phyloP scores from a whole-genome alignment of 2,329 filamentous ascomycete genomes.

The Fusarium musae region DNA sequence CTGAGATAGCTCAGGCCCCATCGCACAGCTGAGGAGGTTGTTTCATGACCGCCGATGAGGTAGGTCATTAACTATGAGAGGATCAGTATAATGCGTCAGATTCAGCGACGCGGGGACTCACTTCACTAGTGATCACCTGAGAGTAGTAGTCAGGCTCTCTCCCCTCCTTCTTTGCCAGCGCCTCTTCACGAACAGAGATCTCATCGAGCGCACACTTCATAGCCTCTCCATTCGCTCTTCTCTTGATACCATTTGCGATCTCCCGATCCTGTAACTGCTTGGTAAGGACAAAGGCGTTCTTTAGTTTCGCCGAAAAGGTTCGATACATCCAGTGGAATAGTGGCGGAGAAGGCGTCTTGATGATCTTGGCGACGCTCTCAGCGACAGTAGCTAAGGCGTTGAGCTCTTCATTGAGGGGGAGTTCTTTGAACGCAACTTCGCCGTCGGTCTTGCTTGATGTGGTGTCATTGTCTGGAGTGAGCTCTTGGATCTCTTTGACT shows the following conservation, averaged over 20 bases:
- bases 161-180: slow-evolving; percentile 14
- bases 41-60: slow-evolving; percentile 27
- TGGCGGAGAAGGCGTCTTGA: slow-evolving; percentile 9
- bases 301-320: not conserved
- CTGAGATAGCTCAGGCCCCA: slow-evolving; percentile 29
- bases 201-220: slow-evolving; percentile 27
- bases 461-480: not conserved
- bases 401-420: slow-evolving; percentile 14
- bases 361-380: slow-evolving; percentile 10
- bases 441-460: not conserved
- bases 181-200: slow-evolving; percentile 22
- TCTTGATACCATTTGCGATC: slow-evolving; percentile 4
- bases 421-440: not conserved
- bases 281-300: not conserved
- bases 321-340: slow-evolving; percentile 24
- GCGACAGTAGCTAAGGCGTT: slow-evolving; percentile 1
- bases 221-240: slow-evolving; percentile 10
- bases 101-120: not conserved
- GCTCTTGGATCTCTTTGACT: slow-evolving; percentile 8
- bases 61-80: slow-evolving; percentile 17
- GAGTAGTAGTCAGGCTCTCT: slow-evolving; percentile 20
- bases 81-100: too few species aligned
- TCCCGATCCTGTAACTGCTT: not conserved
- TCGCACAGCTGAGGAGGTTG: slow-evolving; percentile 17
- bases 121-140: slow-evolving; percentile 19